Evolutionary conservation across 2,329 filamentous ascomycete species (phyloP).

Genomic region (Ceratocystis diversiconidia): DNA sequence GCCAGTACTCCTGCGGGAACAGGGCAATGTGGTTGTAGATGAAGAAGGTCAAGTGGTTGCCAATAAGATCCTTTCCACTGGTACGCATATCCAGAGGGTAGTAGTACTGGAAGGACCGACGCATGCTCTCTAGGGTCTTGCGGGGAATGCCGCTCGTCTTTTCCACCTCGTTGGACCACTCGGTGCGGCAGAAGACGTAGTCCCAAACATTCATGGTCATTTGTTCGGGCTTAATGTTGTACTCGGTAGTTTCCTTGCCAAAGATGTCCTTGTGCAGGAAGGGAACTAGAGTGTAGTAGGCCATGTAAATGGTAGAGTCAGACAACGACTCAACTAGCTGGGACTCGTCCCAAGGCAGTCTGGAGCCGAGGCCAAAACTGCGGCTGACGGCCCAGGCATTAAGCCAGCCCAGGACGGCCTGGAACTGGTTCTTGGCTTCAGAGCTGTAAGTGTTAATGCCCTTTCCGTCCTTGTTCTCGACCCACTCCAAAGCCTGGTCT

Average conservation of each 20-base stretch:
- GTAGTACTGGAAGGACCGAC: constrained; percentile 90
- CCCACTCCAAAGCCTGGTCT: constrained; percentile 55
- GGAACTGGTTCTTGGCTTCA: constrained; percentile 67
- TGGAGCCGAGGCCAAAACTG: constrained; percentile 82
- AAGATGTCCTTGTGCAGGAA: constrained; percentile 74
- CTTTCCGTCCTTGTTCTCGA: constrained; percentile 50
- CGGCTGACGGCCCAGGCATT: constrained; percentile 91
- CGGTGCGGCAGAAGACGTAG: constrained; percentile 72
- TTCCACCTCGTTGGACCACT: constrained; percentile 51
- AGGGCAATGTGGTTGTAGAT: constrained; percentile 86
- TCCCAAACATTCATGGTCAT: constrained; percentile 96
- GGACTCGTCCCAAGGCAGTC: constrained; percentile 81
- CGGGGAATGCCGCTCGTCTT: constrained; percentile 55
- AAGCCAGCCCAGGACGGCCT: constrained; percentile 79
- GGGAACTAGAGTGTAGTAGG: constrained; percentile 54
- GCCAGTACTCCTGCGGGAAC: constrained; percentile 82
- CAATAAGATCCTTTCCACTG: constrained; percentile 84
- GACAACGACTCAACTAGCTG: constrained; percentile 87
- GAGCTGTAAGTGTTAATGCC: constrained; percentile 66
- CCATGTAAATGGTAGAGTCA: constrained; percentile 88
- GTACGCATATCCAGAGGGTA: constrained; percentile 83
- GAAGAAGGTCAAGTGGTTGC: constrained; percentile 91
- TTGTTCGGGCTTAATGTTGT: constrained; percentile 63
- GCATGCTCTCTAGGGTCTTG: constrained; percentile 62
- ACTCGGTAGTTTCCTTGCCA: constrained; percentile 54